Evolutionary conservation across 352 stramenopile genomes (phyloP).

Genomic region (Bremia lactucae): DNA sequence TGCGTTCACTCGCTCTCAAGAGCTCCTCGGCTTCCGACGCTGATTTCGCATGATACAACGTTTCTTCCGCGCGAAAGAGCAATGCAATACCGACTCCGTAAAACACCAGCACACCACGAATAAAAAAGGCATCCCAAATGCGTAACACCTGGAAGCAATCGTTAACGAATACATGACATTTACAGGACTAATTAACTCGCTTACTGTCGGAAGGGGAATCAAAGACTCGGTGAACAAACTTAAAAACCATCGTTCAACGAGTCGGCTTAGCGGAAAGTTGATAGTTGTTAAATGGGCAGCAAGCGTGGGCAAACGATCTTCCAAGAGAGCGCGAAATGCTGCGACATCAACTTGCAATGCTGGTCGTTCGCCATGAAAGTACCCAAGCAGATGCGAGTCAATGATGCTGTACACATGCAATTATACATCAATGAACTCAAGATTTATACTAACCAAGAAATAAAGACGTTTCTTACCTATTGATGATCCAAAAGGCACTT

Average conservation of each 20-base stretch:
- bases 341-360: constrained; percentile 59
- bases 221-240: constrained; percentile 59
- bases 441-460: neutral
- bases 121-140: constrained; percentile 76
- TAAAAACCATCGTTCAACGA: constrained; percentile 65
- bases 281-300: constrained; percentile 39
- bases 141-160: constrained; percentile 36
- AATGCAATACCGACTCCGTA: constrained; percentile 59
- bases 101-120: constrained; percentile 53
- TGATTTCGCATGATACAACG: constrained; percentile 51
- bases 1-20: constrained; percentile 39
- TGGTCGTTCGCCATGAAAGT: constrained; percentile 68
- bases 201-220: constrained; percentile 59
- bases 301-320: constrained; percentile 44
- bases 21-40: constrained; percentile 37
- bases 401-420: constrained; percentile 47
- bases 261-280: constrained; percentile 38
- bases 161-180: too few relatives aligned
- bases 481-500: constrained; percentile 70
- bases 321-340: constrained; percentile 39
- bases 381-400: constrained; percentile 54
- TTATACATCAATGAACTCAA: too few relatives aligned
- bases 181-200: too few relatives aligned
- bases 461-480: constrained; percentile 31
- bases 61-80: constrained; percentile 57